These are phyloP conservation scores for Hypoxylon sp. DNA, from an alignment of 2,329 filamentous ascomycete species.

Conservation along the genomic window DNA sequence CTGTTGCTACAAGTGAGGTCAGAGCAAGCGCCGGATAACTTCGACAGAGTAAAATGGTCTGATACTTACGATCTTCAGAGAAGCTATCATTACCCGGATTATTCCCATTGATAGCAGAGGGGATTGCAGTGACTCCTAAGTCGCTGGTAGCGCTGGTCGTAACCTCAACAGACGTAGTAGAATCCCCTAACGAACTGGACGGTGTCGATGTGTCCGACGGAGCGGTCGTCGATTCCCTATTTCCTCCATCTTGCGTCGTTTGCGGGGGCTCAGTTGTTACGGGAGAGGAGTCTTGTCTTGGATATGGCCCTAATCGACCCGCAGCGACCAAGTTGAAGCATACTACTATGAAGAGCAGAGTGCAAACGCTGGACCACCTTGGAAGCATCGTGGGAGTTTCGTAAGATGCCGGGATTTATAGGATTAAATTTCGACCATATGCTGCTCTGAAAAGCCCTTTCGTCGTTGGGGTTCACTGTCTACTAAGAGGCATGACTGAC, in stretches of 20 bases:
- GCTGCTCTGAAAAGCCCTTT: conserved; percentile 32
- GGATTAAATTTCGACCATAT: conserved; percentile 26
- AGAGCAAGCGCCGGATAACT: conserved; percentile 14
- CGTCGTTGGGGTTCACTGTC: conserved; percentile 30
- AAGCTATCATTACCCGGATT: conserved; percentile 44
- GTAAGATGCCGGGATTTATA: neutral
- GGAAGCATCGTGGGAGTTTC: conserved; percentile 52
- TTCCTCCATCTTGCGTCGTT: conserved; percentile 36
- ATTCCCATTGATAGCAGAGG: conserved; percentile 53
- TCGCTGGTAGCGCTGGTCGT: conserved; percentile 36
- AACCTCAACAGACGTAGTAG: conserved; percentile 31
- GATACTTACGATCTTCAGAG: conserved; percentile 44
- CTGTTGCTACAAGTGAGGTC: conserved; percentile 55
- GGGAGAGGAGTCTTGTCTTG: conserved; percentile 55
- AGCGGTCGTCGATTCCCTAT: conserved; percentile 26
- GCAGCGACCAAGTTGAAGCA: conserved; percentile 56
- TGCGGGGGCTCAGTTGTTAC: conserved; percentile 39
- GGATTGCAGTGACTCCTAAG: conserved; percentile 42
- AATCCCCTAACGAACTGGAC: conserved; percentile 19
- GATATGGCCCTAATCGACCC: conserved; percentile 51
- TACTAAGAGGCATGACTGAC: conserved; percentile 41
- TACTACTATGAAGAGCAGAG: conserved; percentile 57
- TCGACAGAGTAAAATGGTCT: neutral
- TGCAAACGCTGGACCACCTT: conserved; percentile 54
- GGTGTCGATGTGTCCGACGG: conserved; percentile 31